phyloP scores from a whole-genome alignment of 1,139 yeast species.

The Candida pseudocylindracea region DNA sequence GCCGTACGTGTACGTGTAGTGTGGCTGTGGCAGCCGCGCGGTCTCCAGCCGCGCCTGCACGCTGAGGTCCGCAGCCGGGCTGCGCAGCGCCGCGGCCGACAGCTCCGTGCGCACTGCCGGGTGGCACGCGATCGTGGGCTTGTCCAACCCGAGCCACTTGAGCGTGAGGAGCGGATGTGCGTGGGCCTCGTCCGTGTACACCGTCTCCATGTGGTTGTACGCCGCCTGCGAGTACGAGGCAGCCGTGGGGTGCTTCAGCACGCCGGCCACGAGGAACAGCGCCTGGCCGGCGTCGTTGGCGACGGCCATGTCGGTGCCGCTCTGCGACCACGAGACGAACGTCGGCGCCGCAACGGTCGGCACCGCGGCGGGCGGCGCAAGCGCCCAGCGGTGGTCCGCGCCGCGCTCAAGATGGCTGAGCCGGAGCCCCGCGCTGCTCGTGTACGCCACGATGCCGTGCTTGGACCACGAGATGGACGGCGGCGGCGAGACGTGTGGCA shows the following conservation, averaged over 20 bases:
- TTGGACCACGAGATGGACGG: constrained; percentile 27
- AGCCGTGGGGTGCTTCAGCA: constrained; percentile 7
- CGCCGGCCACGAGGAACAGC: constrained; percentile 22
- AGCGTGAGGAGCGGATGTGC: constrained; percentile 20
- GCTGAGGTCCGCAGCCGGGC: too few species aligned
- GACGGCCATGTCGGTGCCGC: constrained; percentile 30
- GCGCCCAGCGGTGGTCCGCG: constrained; percentile 44
- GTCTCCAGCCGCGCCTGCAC: too few species aligned
- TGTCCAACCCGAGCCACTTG: constrained; percentile 52
- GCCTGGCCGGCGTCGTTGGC: constrained; percentile 23
- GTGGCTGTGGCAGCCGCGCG: background rate
- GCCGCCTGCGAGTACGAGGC: constrained; percentile 10
- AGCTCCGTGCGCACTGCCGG: constrained; percentile 17
- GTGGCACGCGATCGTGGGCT: constrained; percentile 29
- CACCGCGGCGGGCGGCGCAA: constrained; percentile 28
- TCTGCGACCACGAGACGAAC: constrained; percentile 22
- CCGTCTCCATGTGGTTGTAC: constrained; percentile 23
- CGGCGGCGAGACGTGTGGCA: too few species aligned
- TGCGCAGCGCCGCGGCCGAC: too few species aligned
- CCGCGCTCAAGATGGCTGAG: constrained; percentile 41
- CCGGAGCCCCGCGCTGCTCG: constrained; percentile 15
- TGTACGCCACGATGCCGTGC: constrained; percentile 52
- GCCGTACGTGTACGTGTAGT: constrained; percentile 20
- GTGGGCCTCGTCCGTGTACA: constrained; percentile 19
- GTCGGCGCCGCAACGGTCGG: constrained; percentile 10